Conservation (phyloP, 129 eudicot species). For the Kitagawia praeruptora region DNA sequence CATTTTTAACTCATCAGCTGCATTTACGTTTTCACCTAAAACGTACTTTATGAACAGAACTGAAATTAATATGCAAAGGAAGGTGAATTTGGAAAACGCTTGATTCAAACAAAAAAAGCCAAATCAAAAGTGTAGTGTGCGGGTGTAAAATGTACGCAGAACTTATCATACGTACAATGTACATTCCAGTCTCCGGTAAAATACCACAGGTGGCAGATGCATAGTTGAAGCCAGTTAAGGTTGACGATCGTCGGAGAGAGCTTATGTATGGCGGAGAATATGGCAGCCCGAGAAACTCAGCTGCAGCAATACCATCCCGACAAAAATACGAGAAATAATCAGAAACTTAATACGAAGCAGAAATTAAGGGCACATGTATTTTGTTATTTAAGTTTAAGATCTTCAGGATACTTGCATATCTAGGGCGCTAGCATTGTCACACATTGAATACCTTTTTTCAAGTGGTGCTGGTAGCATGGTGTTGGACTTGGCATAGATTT, state of each 20-base stretch:
- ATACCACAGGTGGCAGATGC: constrained; percentile 56
- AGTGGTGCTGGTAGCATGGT: too few relatives aligned
- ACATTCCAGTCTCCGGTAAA: constrained; percentile 36
- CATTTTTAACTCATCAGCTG: background rate
- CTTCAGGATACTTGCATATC: too few relatives aligned
- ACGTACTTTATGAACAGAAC: background rate
- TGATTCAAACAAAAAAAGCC: background rate
- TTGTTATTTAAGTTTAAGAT: too few relatives aligned
- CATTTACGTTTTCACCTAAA: background rate
- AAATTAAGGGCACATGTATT: too few relatives aligned
- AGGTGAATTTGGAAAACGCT: background rate
- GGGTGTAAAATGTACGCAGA: background rate
- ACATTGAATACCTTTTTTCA: too few relatives aligned
- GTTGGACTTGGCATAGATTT: background rate
- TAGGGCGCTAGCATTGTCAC: too few relatives aligned
- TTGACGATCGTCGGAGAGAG: background rate
- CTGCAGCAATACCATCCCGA: constrained; percentile 2
- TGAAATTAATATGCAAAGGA: background rate
- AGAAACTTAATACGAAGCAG: background rate
- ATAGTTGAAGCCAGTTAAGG: constrained; percentile 33
- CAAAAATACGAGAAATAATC: background rate
- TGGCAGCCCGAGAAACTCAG: constrained; percentile 50
- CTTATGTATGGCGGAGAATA: constrained; percentile 34
- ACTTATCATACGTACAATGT: constrained; percentile 19
- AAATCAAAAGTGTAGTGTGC: too few relatives aligned